Conservation (phyloP, 2,329 filamentous ascomycete species). For the Colletotrichum tropicicola region DNA sequence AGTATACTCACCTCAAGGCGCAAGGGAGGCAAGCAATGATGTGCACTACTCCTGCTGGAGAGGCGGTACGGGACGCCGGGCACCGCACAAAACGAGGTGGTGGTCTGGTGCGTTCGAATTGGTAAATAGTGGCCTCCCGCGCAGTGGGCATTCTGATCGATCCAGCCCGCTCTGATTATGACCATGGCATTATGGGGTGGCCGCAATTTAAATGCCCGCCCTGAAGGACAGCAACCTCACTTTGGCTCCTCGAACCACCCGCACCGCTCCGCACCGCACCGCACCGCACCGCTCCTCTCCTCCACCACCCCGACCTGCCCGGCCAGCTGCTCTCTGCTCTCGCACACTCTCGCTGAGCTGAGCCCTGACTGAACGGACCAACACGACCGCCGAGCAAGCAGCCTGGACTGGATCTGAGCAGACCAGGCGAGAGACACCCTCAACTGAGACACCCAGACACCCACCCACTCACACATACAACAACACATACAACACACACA, state of each 20-base stretch:
- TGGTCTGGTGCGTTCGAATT: slow-evolving; percentile 2
- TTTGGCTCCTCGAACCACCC: slow-evolving; percentile 27
- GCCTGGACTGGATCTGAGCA: background rate
- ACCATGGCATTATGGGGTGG: slow-evolving; percentile 28
- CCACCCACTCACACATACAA: background rate
- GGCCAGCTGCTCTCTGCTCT: background rate
- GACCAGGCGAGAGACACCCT: background rate
- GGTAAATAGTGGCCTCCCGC: slow-evolving; percentile 22
- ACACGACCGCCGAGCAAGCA: slow-evolving; percentile 1
- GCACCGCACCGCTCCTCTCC: background rate
- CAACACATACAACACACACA: slow-evolving; percentile 18
- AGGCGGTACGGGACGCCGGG: slow-evolving; percentile 6
- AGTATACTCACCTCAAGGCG: too few relatives aligned
- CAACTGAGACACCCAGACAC: slow-evolving; percentile 22
- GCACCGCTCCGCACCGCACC: background rate
- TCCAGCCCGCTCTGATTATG: slow-evolving; percentile 21
- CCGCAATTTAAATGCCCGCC: slow-evolving; percentile 31
- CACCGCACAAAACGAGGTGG: background rate
- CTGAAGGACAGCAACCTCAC: slow-evolving; percentile 27
- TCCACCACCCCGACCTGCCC: background rate
- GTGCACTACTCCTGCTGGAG: too few relatives aligned
- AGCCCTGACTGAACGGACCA: slow-evolving; percentile 9
- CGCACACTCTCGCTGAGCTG: too few relatives aligned
- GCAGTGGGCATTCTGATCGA: slow-evolving; percentile 18
- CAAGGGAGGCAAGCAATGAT: too few relatives aligned